Evolutionary conservation across 768 basidiomycete genomes (phyloP).

Genomic region (Russula ochroleuca): DNA sequence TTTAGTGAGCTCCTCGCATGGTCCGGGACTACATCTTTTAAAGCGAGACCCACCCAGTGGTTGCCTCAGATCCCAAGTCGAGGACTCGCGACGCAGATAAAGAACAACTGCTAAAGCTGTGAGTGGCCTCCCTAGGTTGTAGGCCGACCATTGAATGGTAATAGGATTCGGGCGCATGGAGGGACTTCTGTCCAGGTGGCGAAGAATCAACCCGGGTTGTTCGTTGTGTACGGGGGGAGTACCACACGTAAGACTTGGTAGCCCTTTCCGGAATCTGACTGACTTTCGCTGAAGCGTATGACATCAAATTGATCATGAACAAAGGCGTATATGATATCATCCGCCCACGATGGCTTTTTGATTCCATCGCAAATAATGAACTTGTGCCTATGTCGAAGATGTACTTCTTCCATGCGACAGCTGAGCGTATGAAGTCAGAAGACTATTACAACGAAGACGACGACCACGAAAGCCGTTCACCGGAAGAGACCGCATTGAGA

Average conservation of each 20-base stretch:
- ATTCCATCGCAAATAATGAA: constrained; percentile 60
- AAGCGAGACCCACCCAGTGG: constrained; percentile 44
- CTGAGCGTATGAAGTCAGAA: constrained; percentile 43
- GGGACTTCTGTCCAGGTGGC: constrained; percentile 61
- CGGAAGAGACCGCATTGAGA: not conserved
- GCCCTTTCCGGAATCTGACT: not conserved
- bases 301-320: constrained; percentile 64
- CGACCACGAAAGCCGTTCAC: not conserved
- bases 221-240: constrained; percentile 66
- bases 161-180: constrained; percentile 67
- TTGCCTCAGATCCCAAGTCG: constrained; percentile 71
- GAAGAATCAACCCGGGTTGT: constrained; percentile 47
- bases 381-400: constrained; percentile 63
- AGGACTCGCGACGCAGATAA: constrained; percentile 64
- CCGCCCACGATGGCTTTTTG: constrained; percentile 75
- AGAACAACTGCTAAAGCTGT: constrained; percentile 65
- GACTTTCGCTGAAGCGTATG: constrained; percentile 49
- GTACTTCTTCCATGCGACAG: constrained; percentile 76
- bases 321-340: constrained; percentile 70
- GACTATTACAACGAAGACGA: constrained; percentile 43
- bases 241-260: constrained; percentile 51
- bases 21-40: not conserved
- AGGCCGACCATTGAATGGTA: not conserved
- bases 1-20: constrained; percentile 57
- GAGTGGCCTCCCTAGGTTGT: constrained; percentile 28